Evolutionary conservation across 148 eudicot genomes (phyloP).

Genomic region (Agrostemma githago): DNA sequence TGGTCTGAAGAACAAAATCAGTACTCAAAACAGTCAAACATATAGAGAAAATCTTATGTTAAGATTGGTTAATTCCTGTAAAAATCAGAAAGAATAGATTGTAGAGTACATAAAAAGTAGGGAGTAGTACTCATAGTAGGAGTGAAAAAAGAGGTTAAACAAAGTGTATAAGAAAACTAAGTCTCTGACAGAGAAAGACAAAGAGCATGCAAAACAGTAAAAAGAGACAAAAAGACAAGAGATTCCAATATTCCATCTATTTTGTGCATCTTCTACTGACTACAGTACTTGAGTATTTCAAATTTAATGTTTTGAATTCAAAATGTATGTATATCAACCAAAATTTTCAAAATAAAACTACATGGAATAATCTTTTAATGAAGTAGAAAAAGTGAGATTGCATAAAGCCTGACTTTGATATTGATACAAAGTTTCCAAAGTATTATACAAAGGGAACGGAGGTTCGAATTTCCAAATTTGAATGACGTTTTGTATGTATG

Average conservation of each 20-base stretch:
- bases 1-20: neutral
- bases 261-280: neutral
- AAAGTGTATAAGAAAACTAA: neutral
- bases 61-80: neutral
- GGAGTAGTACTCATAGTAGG: too few species aligned
- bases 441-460: too few species aligned
- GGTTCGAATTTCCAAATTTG: too few species aligned
- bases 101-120: neutral
- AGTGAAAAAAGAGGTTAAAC: neutral
- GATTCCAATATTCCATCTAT: neutral
- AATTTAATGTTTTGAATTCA: conserved; percentile 1
- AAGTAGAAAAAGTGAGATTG: too few species aligned
- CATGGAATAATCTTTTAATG: too few species aligned
- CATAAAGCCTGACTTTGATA: too few species aligned
- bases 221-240: neutral
- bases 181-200: neutral
- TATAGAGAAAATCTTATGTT: neutral
- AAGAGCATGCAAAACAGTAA: neutral
- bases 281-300: neutral
- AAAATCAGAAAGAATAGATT: neutral
- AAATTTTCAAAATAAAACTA: too few species aligned
- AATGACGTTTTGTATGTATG: too few species aligned
- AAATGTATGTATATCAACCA: neutral
- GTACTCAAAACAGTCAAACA: neutral
- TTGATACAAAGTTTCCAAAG: too few species aligned